Percentiles rank a stretch among this genome's conserved stretches.
phyloP scores from a whole-genome alignment of 306 rosid species.

The Prinsepia uniflora region DNA sequence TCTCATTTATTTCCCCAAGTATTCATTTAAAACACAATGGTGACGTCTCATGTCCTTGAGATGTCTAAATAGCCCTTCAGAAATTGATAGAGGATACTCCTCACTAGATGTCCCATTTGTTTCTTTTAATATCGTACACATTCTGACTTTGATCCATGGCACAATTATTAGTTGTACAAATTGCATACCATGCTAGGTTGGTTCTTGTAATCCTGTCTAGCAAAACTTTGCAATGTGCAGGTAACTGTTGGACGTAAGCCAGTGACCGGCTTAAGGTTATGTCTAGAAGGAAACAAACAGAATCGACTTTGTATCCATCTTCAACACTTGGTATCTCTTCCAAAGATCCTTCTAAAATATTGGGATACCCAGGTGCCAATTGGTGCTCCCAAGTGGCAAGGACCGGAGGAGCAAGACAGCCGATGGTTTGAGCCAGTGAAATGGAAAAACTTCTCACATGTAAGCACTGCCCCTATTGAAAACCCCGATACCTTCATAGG shows the following conservation, averaged over 20 bases:
- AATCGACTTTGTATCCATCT: constrained; percentile 73
- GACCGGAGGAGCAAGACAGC: constrained; percentile 89
- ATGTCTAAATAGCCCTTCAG: constrained; percentile 8
- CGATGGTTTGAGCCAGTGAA: constrained; percentile 85
- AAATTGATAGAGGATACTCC: neutral
- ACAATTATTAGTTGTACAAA: neutral
- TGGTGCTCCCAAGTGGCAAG: constrained; percentile 89
- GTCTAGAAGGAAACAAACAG: constrained; percentile 72
- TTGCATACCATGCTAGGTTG: neutral
- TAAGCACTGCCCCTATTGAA: constrained; percentile 82
- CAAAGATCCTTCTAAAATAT: constrained; percentile 65
- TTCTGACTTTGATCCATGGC: neutral
- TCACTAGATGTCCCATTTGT: neutral
- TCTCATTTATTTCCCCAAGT: too few species aligned
- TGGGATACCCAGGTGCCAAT: constrained; percentile 77
- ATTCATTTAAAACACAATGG: neutral
- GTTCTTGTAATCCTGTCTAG: neutral
- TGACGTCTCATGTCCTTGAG: constrained; percentile 1
- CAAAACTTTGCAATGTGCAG: constrained; percentile 39
- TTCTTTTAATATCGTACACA: neutral
- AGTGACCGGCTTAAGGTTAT: constrained; percentile 67
- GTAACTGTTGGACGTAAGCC: constrained; percentile 82
- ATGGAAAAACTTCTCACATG: constrained; percentile 83
- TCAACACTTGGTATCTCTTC: constrained; percentile 73
- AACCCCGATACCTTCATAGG: constrained; percentile 61